Conservation (phyloP, 2,329 filamentous ascomycete genomes). For the Microcyclospora tardicrescens region DNA sequence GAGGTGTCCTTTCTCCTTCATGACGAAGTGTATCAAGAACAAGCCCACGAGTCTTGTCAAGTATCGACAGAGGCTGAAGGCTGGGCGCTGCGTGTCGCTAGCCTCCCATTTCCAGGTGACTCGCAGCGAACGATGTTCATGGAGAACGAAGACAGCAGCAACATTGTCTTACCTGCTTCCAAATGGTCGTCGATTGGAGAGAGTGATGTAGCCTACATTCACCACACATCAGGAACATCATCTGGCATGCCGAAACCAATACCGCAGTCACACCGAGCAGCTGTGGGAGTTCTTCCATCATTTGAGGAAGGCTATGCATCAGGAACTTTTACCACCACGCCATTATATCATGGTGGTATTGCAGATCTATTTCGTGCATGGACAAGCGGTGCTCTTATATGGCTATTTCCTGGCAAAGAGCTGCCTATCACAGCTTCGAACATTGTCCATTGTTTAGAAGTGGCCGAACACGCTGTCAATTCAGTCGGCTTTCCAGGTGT, state of each 20-base stretch:
- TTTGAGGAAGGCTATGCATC: slow-evolving; percentile 25
- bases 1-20: slow-evolving; percentile 33
- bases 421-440: slow-evolving; percentile 45
- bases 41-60: slow-evolving; percentile 14
- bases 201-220: slow-evolving; percentile 41
- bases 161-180: background rate
- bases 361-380: slow-evolving; percentile 51
- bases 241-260: slow-evolving; percentile 52
- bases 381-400: slow-evolving; percentile 47
- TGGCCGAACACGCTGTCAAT: slow-evolving; percentile 15
- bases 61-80: slow-evolving; percentile 6
- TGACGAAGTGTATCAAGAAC: slow-evolving; percentile 28
- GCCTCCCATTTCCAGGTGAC: slow-evolving; percentile 7
- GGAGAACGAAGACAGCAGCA: background rate
- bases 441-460: slow-evolving; percentile 36
- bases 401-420: slow-evolving; percentile 47
- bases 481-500: slow-evolving; percentile 19
- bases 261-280: slow-evolving; percentile 43
- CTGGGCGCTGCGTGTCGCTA: slow-evolving; percentile 2
- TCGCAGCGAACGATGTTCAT: slow-evolving; percentile 2
- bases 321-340: slow-evolving; percentile 52
- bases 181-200: slow-evolving; percentile 10
- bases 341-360: slow-evolving; percentile 52
- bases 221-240: slow-evolving; percentile 54
- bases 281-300: slow-evolving; percentile 41